Evolutionary conservation across 805 yeast species (phyloP), one percentile per base, ranked within the genome.

Genomic region (Lipomyces chichibuensis): DNA sequence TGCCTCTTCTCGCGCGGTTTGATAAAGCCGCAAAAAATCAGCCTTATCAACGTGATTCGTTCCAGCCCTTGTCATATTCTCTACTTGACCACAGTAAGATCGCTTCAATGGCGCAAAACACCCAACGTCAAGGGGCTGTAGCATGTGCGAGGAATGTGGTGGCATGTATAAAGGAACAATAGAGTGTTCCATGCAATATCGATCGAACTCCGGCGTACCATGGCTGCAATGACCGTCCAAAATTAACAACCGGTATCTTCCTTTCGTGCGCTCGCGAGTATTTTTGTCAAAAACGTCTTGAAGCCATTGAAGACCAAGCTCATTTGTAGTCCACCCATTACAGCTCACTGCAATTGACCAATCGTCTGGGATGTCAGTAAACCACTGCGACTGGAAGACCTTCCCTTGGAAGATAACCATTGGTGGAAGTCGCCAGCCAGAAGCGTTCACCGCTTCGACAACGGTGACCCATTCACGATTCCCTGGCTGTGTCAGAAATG

Each of bases 381-480:
- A 46, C 52, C 52, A 46, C 52, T 5, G 52, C 52, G 52, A 46
- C 52, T 46, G 52, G 52, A 2, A 6, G 52, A 46, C 52, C 52
- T 46, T 46, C 52, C 52, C 52, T 46, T 46, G 52, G 52, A 46
- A 46, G 3, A 46, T 46, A 46, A 46, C 17, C 52, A 46, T 46
- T 46, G 52, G 52, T 46, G 52, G 52, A 46, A 46, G 52, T 46
- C 52, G 52, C 52, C 52, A 46, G 52, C 52, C 52, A 46, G 52
- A 46, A 46, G 52, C 52, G 52, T 46, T 46, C 52, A 46, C 52
- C 52, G 52, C 2, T 46, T 46, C 52, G 52, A n/a, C n/a, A n/a
- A n/a, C n/a, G n/a, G n/a, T n/a, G n/a, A n/a, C n/a, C n/a, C n/a
- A n/a, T n/a, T n/a, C n/a, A n/a, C n/a, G n/a, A n/a, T n/a, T n/a